Percentiles rank a stretch among this genome's conserved stretches.
phyloP scores from a whole-genome alignment of 306 rosid species.

The Arachis hypogaea region DNA sequence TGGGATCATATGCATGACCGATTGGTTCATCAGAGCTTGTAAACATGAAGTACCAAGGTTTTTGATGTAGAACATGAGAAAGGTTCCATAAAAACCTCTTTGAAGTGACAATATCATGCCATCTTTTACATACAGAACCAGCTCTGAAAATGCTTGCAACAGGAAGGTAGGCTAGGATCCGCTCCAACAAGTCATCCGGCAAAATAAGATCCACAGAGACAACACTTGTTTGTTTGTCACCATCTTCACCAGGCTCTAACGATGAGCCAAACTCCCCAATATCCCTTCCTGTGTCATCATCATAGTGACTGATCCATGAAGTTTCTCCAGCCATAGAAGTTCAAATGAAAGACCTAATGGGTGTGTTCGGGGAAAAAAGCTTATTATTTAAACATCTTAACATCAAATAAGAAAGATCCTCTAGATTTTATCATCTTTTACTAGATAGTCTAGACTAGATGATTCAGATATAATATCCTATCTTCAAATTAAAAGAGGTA shows the following conservation, averaged over 20 bases:
- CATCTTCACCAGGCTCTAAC: slow-evolving; percentile 60
- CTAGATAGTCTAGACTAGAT: slow-evolving; percentile 15
- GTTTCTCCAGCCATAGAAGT: slow-evolving; percentile 72
- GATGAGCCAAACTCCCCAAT: slow-evolving; percentile 48
- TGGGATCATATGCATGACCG: slow-evolving; percentile 82
- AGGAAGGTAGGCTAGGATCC: slow-evolving; percentile 82
- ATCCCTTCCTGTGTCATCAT: slow-evolving; percentile 51
- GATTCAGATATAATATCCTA: slow-evolving; percentile 18
- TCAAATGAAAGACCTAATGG: slow-evolving; percentile 40
- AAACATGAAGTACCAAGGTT: slow-evolving; percentile 96
- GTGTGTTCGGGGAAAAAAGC: neutral
- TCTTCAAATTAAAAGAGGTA: slow-evolving; percentile 17
- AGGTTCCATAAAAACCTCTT: slow-evolving; percentile 69
- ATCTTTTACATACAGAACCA: slow-evolving; percentile 77
- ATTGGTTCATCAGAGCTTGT: slow-evolving; percentile 72
- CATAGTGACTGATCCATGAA: slow-evolving; percentile 69
- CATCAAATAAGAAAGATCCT: slow-evolving; percentile 8
- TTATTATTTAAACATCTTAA: slow-evolving; percentile 7
- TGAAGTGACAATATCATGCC: slow-evolving; percentile 73
- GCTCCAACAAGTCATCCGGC: slow-evolving; percentile 85
- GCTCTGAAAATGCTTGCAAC: slow-evolving; percentile 81
- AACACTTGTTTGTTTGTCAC: slow-evolving; percentile 49
- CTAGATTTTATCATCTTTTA: slow-evolving; percentile 23
- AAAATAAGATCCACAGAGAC: slow-evolving; percentile 63
- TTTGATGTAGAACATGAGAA: slow-evolving; percentile 59